Base-by-base conservation (phyloP, 139 green algal genomes). In the Eudorina sp. region DNA sequence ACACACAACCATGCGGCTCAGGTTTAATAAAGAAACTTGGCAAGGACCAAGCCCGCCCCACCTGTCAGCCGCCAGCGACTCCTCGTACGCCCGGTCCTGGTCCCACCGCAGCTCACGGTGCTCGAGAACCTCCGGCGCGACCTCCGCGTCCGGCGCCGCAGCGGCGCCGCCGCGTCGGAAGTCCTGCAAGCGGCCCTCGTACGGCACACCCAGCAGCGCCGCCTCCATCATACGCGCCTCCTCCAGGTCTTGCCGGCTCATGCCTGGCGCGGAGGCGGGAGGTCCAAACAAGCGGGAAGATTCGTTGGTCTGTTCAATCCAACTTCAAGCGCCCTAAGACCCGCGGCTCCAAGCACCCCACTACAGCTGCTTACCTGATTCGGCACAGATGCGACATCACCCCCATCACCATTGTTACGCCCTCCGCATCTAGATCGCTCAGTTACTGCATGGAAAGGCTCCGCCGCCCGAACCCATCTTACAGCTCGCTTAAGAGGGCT, bases 201-300 rank as follows among this genome's bases (percentile, higher is more conserved):
- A 98, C 0, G 94, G 93, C 8, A 97, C 90, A 34, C 95, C 96
- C 84, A 97, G 90, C 94, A 97, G 95, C 29, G 94, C 95, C 34
- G 95, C 94, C 84, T 98, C 96, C 84, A 98, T 88, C 96, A 97
- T 97, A 55, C 91, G 89, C 0, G 95, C 93, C 91, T 98, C 95
- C 88, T 96, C 92, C 48, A 95, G 70, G 31, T 93, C 91, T 31
- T 85, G 69, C 14, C 72, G 73, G 64, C 89, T 85, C 31, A 89
- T 68, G n/a, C 85, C 89, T 84, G 64, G 4, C 14, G 6, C 48
- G 48, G 48, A 55, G 48, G 48, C 48, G 48, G 9, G 48, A 55
- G n/a, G n/a, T n/a, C n/a, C 4, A 66, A 66, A 66, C 5, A 7
- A 11, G 55, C 4, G 8, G 8, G 7, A 25, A 66, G 23, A 23